These are phyloP conservation scores for Cordyceps militaris DNA, from an alignment of 2,329 filamentous ascomycete genomes.

Conservation along the genomic window DNA sequence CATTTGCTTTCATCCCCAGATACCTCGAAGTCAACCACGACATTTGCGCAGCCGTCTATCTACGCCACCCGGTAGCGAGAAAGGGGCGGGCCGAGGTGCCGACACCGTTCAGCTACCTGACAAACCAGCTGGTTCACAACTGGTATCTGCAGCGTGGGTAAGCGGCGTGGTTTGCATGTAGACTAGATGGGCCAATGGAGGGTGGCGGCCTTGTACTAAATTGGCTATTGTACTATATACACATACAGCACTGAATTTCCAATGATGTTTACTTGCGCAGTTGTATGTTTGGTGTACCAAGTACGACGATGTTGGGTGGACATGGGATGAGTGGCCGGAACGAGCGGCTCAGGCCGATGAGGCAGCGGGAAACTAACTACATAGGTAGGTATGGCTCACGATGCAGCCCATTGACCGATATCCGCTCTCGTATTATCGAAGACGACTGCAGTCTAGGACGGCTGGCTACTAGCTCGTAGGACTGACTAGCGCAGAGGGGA, in stretches of 20 bases:
- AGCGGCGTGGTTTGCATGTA: conserved; percentile 15
- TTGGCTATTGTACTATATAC: conserved; percentile 9
- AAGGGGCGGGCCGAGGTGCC: conserved; percentile 76
- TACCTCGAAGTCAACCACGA: conserved; percentile 98
- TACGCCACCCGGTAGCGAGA: conserved; percentile 86
- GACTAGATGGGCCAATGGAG: conserved; percentile 1
- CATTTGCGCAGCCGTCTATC: conserved; percentile 89
- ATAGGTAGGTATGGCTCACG: too few relatives aligned
- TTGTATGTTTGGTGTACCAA: neutral
- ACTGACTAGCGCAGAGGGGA: too few relatives aligned
- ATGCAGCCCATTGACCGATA: too few relatives aligned
- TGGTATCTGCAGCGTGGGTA: conserved; percentile 87
- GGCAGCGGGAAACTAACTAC: too few relatives aligned
- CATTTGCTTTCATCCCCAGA: conserved; percentile 89
- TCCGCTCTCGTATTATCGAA: too few relatives aligned
- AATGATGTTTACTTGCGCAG: neutral
- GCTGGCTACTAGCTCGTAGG: too few relatives aligned
- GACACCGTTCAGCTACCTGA: conserved; percentile 64
- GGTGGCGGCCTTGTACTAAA: conserved; percentile 2
- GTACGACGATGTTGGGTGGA: neutral
- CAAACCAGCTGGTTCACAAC: conserved; percentile 78
- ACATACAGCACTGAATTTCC: conserved; percentile 6
- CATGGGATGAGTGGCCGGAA: too few relatives aligned
- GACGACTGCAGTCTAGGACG: too few relatives aligned
- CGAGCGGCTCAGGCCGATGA: too few relatives aligned